Base-by-base conservation (phyloP, 257 asterid species). In the Jacaranda copaia region DNA sequence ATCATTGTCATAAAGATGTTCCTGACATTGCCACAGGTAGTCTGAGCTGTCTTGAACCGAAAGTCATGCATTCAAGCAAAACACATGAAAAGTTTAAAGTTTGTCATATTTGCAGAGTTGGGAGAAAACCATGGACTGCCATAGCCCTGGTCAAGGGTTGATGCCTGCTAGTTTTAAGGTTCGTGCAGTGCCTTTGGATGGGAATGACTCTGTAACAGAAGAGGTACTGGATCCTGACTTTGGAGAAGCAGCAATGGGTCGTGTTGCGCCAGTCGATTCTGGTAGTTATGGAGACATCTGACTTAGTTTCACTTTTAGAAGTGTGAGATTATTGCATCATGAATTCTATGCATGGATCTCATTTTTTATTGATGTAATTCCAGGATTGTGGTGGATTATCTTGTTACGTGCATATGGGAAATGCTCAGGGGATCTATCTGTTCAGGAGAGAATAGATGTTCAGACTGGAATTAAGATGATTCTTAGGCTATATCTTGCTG, bases 341-440 rank as follows among this genome's bases (percentile, higher is more conserved):
- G 25, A 45, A 40, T 38, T 53, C 46, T 49, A 70, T 48, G 11
- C 72, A 77, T 18, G 46, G 61, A 63, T 53, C 55, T 78, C 38
- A 61, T 36, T 35, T 13, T 32, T 8, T 71, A 48, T 45, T 38
- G 76, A 19, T 60, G 64, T 59, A 42, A 66, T 72, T 76, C 70
- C 86, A 90, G 96, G 96, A 85, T 84, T 90, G 51, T 90, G 96
- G 96, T 90, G 96, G 96, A 90, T 90, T 83, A 88, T 88, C 59
- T 82, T 90, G 85, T 83, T 90, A 76, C 93, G 96, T 39, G 96
- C 96, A 25, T 90, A 90, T 83, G 96, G 96, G 57, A 90, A 90
- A 85, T 77, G 87, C 83, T 85, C 96, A 0, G 96, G 96, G n/a
- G 93, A 90, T 79, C 77, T 82, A 59, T 82, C 96, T 20, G 89